Percentiles rank a stretch among this genome's conserved stretches.
phyloP scores from a whole-genome alignment of 306 rosid genomes.

The Prunus persica region DNA sequence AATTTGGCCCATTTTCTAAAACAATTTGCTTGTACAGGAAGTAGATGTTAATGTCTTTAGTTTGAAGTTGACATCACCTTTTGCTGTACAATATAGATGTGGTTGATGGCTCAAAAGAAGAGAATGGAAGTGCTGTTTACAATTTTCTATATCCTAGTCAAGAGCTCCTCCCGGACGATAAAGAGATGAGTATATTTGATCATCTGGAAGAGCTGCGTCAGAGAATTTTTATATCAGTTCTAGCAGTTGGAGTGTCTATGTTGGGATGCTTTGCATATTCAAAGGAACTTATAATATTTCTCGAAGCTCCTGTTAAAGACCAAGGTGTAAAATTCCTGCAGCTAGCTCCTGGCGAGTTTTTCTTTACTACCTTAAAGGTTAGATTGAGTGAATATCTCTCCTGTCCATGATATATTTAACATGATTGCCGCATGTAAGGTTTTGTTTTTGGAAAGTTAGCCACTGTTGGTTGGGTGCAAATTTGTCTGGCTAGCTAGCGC shows the following conservation, averaged over 20 bases:
- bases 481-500: background rate
- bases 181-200: conserved; percentile 89
- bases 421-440: background rate
- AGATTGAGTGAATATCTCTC: conserved; percentile 10
- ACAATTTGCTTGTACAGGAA: background rate
- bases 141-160: conserved; percentile 75
- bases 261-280: conserved; percentile 87
- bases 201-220: conserved; percentile 99
- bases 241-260: conserved; percentile 79
- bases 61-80: conserved; percentile 18
- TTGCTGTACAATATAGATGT: conserved; percentile 30
- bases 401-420: background rate
- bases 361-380: conserved; percentile 92
- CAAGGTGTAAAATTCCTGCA: conserved; percentile 93
- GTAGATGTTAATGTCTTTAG: conserved; percentile 9
- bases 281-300: conserved; percentile 66
- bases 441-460: background rate
- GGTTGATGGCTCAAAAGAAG: conserved; percentile 38
- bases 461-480: background rate
- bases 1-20: background rate
- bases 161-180: conserved; percentile 95
- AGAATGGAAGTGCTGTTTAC: conserved; percentile 48
- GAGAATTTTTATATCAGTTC: conserved; percentile 75
- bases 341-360: conserved; percentile 96
- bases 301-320: conserved; percentile 85